Evolutionary conservation across 2,329 filamentous ascomycete species (phyloP).

Genomic region (Curvularia verruculosa): DNA sequence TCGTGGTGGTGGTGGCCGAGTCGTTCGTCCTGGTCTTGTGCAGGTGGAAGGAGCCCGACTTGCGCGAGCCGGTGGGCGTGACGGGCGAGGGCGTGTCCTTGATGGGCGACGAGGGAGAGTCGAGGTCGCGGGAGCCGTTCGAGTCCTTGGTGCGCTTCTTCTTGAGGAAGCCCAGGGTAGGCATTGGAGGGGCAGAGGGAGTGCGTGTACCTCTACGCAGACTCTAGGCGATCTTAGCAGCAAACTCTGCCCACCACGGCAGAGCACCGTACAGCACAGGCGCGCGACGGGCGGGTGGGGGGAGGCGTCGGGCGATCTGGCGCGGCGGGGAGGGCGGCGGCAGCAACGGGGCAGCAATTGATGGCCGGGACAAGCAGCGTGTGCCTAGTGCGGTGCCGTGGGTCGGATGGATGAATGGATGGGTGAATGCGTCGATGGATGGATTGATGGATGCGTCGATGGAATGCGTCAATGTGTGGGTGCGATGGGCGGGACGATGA

Average conservation of each 20-base stretch:
- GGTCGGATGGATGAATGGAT: not conserved
- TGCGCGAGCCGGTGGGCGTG: constrained; percentile 43
- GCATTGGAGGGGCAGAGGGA: constrained; percentile 66
- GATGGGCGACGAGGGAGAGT: constrained; percentile 70
- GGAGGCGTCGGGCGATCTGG: not conserved
- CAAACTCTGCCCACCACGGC: not conserved
- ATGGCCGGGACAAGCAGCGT: constrained; percentile 2
- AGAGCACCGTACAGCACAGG: not conserved
- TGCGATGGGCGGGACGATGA: not conserved
- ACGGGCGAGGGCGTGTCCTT: constrained; percentile 59
- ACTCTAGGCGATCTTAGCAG: constrained; percentile 12
- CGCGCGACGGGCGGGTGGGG: not conserved
- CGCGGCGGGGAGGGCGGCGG: not conserved
- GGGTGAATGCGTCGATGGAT: not conserved
- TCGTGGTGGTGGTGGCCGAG: constrained; percentile 24
- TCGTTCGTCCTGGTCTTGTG: constrained; percentile 41
- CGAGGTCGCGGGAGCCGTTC: constrained; percentile 63
- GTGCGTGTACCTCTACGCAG: constrained; percentile 17
- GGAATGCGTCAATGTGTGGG: too few species aligned
- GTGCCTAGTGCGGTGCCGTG: too few species aligned
- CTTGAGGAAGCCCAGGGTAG: constrained; percentile 94
- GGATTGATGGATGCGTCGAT: not conserved
- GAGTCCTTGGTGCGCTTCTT: constrained; percentile 98
- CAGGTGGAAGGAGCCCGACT: constrained; percentile 39
- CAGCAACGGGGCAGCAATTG: constrained; percentile 5